phyloP scores from a whole-genome alignment of 1,284 basidiomycete species.

The Sporisorium exsertum region DNA sequence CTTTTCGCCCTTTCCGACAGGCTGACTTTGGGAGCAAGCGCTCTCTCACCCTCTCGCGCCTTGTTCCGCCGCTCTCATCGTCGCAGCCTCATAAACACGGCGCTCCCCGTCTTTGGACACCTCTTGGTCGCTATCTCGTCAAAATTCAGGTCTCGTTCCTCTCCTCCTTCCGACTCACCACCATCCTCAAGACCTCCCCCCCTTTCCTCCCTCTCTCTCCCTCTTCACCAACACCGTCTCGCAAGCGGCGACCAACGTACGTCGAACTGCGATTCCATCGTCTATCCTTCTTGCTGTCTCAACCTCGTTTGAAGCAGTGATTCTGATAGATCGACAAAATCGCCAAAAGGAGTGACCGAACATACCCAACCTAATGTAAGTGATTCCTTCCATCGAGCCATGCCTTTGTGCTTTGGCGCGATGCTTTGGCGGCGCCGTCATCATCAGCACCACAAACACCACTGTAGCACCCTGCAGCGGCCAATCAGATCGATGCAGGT shows the following conservation, averaged over 20 bases:
- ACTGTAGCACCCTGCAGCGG: not conserved
- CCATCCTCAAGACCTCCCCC: slow-evolving; percentile 40
- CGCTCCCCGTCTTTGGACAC: not conserved
- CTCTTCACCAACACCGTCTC: slow-evolving; percentile 4
- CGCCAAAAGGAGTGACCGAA: slow-evolving; percentile 17
- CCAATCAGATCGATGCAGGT: not conserved
- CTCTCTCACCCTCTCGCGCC: not conserved
- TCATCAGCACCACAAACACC: not conserved
- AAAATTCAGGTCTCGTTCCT: not conserved
- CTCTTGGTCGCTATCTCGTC: slow-evolving; percentile 5
- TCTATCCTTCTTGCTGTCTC: slow-evolving; percentile 27
- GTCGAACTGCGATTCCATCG: slow-evolving; percentile 25
- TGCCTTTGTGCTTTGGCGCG: not conserved
- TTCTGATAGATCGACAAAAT: slow-evolving; percentile 26
- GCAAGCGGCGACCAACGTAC: slow-evolving; percentile 28
- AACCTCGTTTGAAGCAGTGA: slow-evolving; percentile 20
- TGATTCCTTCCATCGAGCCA: not conserved
- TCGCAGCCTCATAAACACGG: slow-evolving; percentile 44
- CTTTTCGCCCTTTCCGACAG: slow-evolving; percentile 1
- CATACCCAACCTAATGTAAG: slow-evolving; percentile 21
- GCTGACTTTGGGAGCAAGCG: not conserved
- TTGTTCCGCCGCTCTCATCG: not conserved
- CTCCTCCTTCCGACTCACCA: slow-evolving; percentile 24
- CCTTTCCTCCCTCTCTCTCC: not conserved
- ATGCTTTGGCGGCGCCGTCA: not conserved